Evolutionary conservation across 805 yeast genomes (phyloP).

Genomic region (Myxozyma sirexii): DNA sequence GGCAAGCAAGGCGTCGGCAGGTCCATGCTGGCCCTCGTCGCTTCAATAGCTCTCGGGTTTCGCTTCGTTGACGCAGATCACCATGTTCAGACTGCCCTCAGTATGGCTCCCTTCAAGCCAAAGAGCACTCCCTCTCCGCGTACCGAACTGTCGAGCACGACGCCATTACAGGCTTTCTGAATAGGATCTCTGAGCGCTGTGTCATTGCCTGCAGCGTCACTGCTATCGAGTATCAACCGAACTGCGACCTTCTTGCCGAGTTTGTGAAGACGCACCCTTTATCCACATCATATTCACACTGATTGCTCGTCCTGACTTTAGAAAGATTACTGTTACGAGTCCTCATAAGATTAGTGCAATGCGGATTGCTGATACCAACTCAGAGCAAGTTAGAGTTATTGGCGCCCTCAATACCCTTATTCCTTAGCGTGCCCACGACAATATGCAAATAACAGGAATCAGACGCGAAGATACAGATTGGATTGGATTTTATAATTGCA

Average conservation of each 20-base stretch:
- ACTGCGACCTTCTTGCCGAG: slow-evolving; percentile 62
- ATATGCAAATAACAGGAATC: slow-evolving; percentile 2
- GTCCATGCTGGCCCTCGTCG: slow-evolving; percentile 79
- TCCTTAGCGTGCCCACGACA: slow-evolving; percentile 43
- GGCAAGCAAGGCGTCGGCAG: slow-evolving; percentile 99
- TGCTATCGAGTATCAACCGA: slow-evolving; percentile 72
- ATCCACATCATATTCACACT: slow-evolving; percentile 63
- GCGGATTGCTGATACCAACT: slow-evolving; percentile 62
- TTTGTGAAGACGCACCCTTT: slow-evolving; percentile 75
- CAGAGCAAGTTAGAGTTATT: slow-evolving; percentile 73
- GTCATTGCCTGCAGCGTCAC: slow-evolving; percentile 53
- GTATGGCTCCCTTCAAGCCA: slow-evolving; percentile 50
- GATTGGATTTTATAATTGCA: slow-evolving; percentile 79
- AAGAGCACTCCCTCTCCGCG: slow-evolving; percentile 79
- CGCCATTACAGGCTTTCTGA: slow-evolving; percentile 55
- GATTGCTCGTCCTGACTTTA: slow-evolving; percentile 50
- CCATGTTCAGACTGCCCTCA: slow-evolving; percentile 59
- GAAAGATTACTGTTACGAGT: slow-evolving; percentile 93
- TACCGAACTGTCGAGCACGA: slow-evolving; percentile 71
- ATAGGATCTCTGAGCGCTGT: no score
- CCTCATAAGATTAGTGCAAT: slow-evolving; percentile 84
- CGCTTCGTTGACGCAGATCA: slow-evolving; percentile 74
- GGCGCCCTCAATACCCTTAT: slow-evolving; percentile 93
- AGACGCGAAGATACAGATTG: slow-evolving; percentile 93
- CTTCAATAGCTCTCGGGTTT: slow-evolving; percentile 69